Conservation (phyloP, 495 filamentous ascomycete genomes). For the Hypoxylon intermedium region DNA sequence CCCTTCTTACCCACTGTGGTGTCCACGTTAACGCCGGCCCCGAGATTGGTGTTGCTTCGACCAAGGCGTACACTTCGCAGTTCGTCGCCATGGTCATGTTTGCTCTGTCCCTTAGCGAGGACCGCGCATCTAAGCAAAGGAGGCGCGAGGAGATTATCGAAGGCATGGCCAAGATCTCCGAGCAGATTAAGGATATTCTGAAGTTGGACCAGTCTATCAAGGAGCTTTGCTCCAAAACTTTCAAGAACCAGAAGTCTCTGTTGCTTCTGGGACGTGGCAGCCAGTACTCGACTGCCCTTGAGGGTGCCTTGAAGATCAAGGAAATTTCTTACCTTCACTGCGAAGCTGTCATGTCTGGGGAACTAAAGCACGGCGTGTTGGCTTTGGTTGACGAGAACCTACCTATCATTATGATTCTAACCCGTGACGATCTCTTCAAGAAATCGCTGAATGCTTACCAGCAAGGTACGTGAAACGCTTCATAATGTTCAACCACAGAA, state of each 20-base stretch:
- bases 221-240: constrained; percentile 82
- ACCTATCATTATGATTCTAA: constrained; percentile 99
- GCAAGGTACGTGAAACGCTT: constrained; percentile 69
- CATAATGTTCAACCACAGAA: neutral
- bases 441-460: constrained; percentile 99
- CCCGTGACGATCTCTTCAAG: constrained; percentile 90
- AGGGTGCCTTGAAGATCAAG: constrained; percentile 99
- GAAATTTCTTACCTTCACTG: constrained; percentile 99
- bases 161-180: constrained; percentile 82
- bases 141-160: constrained; percentile 97
- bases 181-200: constrained; percentile 89
- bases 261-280: constrained; percentile 91
- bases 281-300: constrained; percentile 95
- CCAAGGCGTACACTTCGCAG: constrained; percentile 98
- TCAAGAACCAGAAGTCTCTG: constrained; percentile 97
- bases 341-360: constrained; percentile 99
- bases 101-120: constrained; percentile 91
- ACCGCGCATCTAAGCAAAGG: constrained; percentile 92
- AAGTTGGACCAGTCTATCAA: constrained; percentile 93
- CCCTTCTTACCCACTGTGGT: constrained; percentile 97
- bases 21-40: constrained; percentile 99
- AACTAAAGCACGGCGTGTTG: constrained; percentile 97
- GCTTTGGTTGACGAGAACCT: constrained; percentile 97
- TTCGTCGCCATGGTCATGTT: constrained; percentile 99
- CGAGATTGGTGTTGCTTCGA: constrained; percentile 98